Base-by-base conservation (phyloP, 2,329 filamentous ascomycete species). In the Ceratocystis huliohia region DNA sequence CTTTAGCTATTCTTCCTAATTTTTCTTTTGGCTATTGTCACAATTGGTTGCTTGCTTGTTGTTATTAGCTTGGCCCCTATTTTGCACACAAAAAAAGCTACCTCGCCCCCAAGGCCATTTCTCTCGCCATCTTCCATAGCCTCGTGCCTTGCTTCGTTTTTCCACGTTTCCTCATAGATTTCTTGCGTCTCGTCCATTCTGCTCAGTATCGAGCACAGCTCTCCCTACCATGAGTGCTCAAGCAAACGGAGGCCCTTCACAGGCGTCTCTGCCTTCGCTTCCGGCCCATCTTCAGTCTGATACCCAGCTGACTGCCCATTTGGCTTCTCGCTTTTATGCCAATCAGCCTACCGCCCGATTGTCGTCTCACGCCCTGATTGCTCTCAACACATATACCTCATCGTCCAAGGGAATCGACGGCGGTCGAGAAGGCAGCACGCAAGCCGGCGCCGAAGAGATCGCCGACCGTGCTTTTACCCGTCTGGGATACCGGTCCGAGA, bases 361-460 rank as follows among this genome's bases (percentile, higher is more conserved):
- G 20, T 96, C 92, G 0, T 96, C 91, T 0, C 92, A 97, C 74
- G 94, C 88, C 62, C 82, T 97, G 71, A 88, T 99, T 73, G 88
- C 89, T 64, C 80, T 99, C 70, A 99, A 99, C 79, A 99, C 92
- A 22, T 97, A 96, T 75, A 93, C 90, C 10, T 89, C 90, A 10
- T 93, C 93, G 0, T 83, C 88, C 65, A 92, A 91, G 73, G 93
- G 92, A 25, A 85, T 88, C 3, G 91, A 96, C 88, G 93, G 93
- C 70, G 87, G 85, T 68, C 94, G 91, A 73, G 90, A 95, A 71
- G 93, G 92, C 45, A 96, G 91, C 78, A 91, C 91, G 69, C 91
- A 92, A 83, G 91, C 88, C 67, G 92, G 91, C 73, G 91, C 91
- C 44, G 93, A 97, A 76, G 92, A 96, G 72, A 82, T 99, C 73